Evolutionary conservation across 345 rosid genomes (phyloP).

Genomic region (Hypericum perforatum): DNA sequence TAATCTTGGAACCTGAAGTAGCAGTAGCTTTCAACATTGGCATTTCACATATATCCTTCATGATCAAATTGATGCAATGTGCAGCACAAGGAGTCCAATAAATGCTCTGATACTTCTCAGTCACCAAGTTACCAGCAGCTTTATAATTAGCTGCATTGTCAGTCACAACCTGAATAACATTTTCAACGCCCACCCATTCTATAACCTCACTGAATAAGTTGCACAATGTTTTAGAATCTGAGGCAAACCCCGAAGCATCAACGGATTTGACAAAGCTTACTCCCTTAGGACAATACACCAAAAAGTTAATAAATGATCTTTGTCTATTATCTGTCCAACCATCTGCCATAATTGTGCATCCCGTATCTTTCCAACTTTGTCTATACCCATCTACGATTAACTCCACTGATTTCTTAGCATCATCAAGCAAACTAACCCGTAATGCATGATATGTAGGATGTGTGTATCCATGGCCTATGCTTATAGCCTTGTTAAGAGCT

Average conservation of each 20-base stretch:
- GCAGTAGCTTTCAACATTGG: background rate
- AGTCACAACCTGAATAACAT: background rate
- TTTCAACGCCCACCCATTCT: background rate
- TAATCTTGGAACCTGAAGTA: background rate
- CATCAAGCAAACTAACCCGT: too few relatives aligned
- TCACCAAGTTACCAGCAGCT: background rate
- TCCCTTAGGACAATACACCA: constrained; percentile 4
- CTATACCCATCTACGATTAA: too few relatives aligned
- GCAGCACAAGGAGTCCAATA: background rate
- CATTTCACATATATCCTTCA: background rate
- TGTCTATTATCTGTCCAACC: background rate
- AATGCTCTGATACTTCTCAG: background rate
- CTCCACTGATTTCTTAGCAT: too few relatives aligned
- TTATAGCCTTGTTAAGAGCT: too few relatives aligned
- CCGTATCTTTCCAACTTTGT: too few relatives aligned
- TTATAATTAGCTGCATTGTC: constrained; percentile 1
- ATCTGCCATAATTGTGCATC: too few relatives aligned
- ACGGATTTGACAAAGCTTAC: background rate
- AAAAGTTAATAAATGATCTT: constrained; percentile 1
- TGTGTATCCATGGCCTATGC: too few relatives aligned
- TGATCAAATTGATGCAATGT: background rate
- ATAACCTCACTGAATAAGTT: background rate
- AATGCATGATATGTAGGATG: too few relatives aligned
- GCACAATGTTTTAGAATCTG: background rate
- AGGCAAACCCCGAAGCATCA: background rate